These are phyloP conservation scores for Yarrowia bubula DNA, from an alignment of 805 yeast species.

Conservation along the genomic window DNA sequence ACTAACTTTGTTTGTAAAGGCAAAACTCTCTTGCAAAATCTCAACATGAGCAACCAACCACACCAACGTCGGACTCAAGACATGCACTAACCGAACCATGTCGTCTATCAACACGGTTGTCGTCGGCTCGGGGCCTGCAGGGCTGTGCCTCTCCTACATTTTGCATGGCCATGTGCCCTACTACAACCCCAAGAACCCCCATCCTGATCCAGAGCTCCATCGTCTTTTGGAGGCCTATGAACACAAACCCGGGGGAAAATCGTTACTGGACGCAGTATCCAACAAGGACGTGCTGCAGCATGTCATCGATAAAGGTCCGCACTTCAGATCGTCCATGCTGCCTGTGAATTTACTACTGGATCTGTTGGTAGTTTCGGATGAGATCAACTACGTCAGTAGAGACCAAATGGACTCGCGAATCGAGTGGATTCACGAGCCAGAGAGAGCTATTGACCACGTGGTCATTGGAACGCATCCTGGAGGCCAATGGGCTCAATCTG, in stretches of 20 bases:
- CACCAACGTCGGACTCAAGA: background rate
- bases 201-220: slow-evolving; percentile 37
- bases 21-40: slow-evolving; percentile 3
- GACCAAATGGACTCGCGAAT: slow-evolving; percentile 34
- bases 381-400: slow-evolving; percentile 30
- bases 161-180: slow-evolving; percentile 38
- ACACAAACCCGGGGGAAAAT: background rate
- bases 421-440: slow-evolving; percentile 32
- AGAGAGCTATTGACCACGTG: slow-evolving; percentile 30
- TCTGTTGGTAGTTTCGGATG: slow-evolving; percentile 35
- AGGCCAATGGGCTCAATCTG: slow-evolving; percentile 39
- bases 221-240: slow-evolving; percentile 28
- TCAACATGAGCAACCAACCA: slow-evolving; percentile 7
- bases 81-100: background rate
- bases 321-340: slow-evolving; percentile 31
- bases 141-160: slow-evolving; percentile 37
- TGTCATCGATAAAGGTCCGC: slow-evolving; percentile 30
- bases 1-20: background rate
- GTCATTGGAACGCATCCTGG: slow-evolving; percentile 37
- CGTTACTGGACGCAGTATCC: slow-evolving; percentile 32
- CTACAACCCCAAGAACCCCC: slow-evolving; percentile 37
- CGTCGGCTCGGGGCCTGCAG: slow-evolving; percentile 40
- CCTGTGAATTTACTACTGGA: slow-evolving; percentile 37
- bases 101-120: slow-evolving; percentile 22
- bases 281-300: slow-evolving; percentile 32